Base-by-base conservation (phyloP, 176 grass and related monocot species). In the Echinochloa phyllopogon region DNA sequence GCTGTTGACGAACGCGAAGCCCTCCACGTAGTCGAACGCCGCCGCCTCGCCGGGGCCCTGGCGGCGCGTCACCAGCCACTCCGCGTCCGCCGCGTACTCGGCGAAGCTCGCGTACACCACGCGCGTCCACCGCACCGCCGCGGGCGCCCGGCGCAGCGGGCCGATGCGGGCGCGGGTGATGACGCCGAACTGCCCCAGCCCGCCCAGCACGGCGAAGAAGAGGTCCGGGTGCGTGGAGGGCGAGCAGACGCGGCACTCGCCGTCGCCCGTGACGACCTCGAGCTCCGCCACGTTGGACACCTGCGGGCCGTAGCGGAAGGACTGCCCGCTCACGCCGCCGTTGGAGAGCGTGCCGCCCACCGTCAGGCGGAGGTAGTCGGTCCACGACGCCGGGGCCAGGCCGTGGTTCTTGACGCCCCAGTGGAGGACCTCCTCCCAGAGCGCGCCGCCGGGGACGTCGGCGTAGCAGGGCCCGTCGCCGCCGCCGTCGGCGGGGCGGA, bases 331-430 rank as follows among this genome's bases (percentile, higher is more conserved):
- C 4, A 99, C 89, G 37, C 96, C 96, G 82, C 90, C 94, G 60
- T 94, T 96, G 8, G 96, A 99, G 9, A 99, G 93, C 65, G 96
- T 99, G 17, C 96, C 96, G 41, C 96, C 96, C n/a, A 99, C 96
- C 4, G 94, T 99, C 57, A 99, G 89, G 0, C 91, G 83, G 69
- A 99, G 85, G 82, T 99, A 99, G 83, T 99, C 96, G 21, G 96
- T 99, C 96, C 96, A 99, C 2, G 94, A 96, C 27, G 85, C 68
- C 20, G 96, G 96, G 0, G 96, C 86, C 5, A 91, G 89, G 2
- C 90, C 90, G 39, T 89, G 79, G 21, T 76, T 86, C 9, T 79
- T 62, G 1, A 96, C 89, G n/a, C 62, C 81, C 96, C 96, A 99
- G 18, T 88, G 89, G 73, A 99, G 90, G 21, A 99, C 91, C 86